A percentile compares a stretch with the other conserved stretches of the same genome.
These are phyloP conservation scores for Boletus edulis DNA, from an alignment of 768 basidiomycete species.

Conservation along the genomic window DNA sequence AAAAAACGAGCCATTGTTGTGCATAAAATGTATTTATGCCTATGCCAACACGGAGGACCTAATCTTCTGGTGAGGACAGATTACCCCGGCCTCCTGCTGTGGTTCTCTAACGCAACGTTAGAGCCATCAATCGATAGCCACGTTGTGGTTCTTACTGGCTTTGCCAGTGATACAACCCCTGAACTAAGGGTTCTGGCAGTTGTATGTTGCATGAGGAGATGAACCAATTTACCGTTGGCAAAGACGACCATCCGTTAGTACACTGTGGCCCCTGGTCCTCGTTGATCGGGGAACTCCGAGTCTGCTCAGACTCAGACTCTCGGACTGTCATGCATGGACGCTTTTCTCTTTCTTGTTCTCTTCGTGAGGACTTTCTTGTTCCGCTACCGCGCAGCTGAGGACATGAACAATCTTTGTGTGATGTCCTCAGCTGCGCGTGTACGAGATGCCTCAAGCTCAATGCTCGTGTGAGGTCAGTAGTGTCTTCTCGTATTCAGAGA, in stretches of 20 bases:
- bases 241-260: conserved; percentile 20
- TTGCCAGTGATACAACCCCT: too few species aligned
- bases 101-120: too few species aligned
- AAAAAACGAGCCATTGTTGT: too few species aligned
- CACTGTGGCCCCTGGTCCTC: conserved; percentile 21
- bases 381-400: not conserved
- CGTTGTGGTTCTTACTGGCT: too few species aligned
- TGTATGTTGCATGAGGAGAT: not conserved
- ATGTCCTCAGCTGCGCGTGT: not conserved
- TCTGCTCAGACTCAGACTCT: conserved; percentile 28
- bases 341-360: not conserved
- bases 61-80: too few species aligned
- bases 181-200: too few species aligned
- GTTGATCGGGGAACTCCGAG: conserved; percentile 18
- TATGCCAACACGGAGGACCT: too few species aligned
- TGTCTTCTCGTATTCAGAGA: too few species aligned
- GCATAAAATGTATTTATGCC: too few species aligned
- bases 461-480: too few species aligned
- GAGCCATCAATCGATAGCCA: too few species aligned
- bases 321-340: conserved; percentile 10
- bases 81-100: too few species aligned
- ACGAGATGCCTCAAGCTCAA: not conserved
- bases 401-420: not conserved
- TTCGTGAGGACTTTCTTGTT: conserved; percentile 7
- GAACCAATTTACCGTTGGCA: not conserved